Base-by-base conservation (phyloP, 2,329 filamentous ascomycete genomes). In the Ceratocystis smalleyi region DNA sequence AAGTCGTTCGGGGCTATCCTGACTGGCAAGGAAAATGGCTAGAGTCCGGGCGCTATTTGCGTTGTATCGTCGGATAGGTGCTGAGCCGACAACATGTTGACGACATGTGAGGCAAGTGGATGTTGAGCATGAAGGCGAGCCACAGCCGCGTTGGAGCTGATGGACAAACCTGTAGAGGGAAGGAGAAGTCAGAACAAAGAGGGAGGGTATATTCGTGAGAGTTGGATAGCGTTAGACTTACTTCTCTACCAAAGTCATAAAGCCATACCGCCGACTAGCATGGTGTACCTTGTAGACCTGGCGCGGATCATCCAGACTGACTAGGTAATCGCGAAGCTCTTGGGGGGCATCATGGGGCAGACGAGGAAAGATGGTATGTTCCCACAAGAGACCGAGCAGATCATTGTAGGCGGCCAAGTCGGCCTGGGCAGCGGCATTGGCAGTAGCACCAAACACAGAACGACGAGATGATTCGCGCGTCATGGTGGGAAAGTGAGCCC, bases 111-210 rank as follows among this genome's bases (percentile, higher is more conserved):
- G 87, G 75, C 91, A 96, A 15, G 89, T 92, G 15, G 89, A 75
- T 1, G 85, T 92, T 43, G 78, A 78, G 74, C 91, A 96, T 62
- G 79, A 77, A 63, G 79, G 76, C 68, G 81, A 82, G 67, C 83
- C 83, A 72, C 91, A 96, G 68, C 91, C 91, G 68, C 88, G 81
- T 65, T 90, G 83, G n/a, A 96, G 82, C 74, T 96, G 91, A 43
- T 82, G 78, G 61, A 91, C 84, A 71, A 88, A 95, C 70, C 88
- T 92, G 30, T 32, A 51, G 10, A 10, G 22, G 35, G 12, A 68
- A 66, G 60, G 65, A 27, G 30, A 6, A 43, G n/a, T 12, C 45
- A 65, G 40, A 59, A 68, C 57, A 67, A 68, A 69, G 2, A 24
- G 17, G 24, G 4, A 22, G 5, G n/a, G 4, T 30, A 71, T 66